Conservation (phyloP, 1,139 yeast species). For the Saccharomyces hybrid region DNA sequence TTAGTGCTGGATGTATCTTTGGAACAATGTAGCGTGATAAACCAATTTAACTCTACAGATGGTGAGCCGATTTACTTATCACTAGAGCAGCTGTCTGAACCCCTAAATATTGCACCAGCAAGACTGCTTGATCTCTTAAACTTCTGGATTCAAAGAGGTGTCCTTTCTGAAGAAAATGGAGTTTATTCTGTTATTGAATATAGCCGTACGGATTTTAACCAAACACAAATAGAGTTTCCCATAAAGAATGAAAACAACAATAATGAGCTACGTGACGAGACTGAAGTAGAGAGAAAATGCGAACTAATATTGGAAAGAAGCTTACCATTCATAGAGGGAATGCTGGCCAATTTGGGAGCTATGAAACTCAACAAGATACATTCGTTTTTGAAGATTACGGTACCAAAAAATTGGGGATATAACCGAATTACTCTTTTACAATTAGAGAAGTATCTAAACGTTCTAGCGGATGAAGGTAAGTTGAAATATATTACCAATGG, state of each 20-base stretch:
- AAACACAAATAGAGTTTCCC: constrained; percentile 2
- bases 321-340: constrained; percentile 44
- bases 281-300: neutral
- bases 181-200: neutral
- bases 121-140: constrained; percentile 35
- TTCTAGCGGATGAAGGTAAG: constrained; percentile 38
- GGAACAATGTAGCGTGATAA: constrained; percentile 60
- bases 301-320: constrained; percentile 10
- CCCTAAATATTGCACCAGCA: constrained; percentile 27
- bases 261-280: constrained; percentile 9
- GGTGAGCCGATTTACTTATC: constrained; percentile 20
- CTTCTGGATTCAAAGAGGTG: constrained; percentile 51
- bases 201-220: neutral
- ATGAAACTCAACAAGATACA: constrained; percentile 45
- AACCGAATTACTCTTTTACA: constrained; percentile 33
- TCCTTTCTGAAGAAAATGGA: constrained; percentile 29
- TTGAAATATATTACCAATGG: neutral
- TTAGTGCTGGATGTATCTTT: constrained; percentile 50
- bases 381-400: constrained; percentile 45
- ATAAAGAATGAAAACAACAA: constrained; percentile 8
- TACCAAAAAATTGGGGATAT: constrained; percentile 41
- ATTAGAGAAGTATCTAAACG: constrained; percentile 35
- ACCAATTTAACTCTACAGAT: constrained; percentile 40
- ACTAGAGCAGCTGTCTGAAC: constrained; percentile 28
- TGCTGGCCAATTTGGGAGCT: constrained; percentile 49